Evolutionary conservation across 768 basidiomycete species (phyloP).

Genomic region (Pisolithus orientalis): DNA sequence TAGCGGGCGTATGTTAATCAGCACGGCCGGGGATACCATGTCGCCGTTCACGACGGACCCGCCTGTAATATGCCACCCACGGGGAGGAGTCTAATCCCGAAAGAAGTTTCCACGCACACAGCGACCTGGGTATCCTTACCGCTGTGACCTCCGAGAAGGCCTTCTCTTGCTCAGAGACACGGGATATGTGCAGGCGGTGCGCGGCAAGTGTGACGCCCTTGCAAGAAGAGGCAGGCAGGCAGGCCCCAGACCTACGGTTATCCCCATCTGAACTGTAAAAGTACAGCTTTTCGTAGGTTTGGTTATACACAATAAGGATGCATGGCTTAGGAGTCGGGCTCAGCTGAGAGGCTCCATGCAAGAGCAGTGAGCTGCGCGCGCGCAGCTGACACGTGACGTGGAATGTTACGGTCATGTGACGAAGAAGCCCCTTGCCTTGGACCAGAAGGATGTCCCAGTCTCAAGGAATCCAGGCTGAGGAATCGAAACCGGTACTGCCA

Average conservation of each 20-base stretch:
- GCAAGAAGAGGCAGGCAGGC: conserved; percentile 20
- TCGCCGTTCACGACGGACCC: conserved; percentile 33
- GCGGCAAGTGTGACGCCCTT: conserved; percentile 14
- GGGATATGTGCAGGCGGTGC: conserved; percentile 8
- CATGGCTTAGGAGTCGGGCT: conserved; percentile 6
- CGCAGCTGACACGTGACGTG: background rate
- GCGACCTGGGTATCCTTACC: conserved; percentile 17
- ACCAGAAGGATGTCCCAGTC: conserved; percentile 17
- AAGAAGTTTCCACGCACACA: conserved; percentile 41
- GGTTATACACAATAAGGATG: conserved; percentile 31
- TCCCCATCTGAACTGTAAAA: conserved; percentile 11
- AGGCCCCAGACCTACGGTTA: background rate
- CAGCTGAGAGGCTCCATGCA: background rate
- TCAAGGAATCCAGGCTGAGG: conserved; percentile 16
- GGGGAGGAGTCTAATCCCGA: conserved; percentile 38
- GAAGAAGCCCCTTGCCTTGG: background rate
- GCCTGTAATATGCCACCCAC: conserved; percentile 52
- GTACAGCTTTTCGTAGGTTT: conserved; percentile 24
- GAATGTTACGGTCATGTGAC: conserved; percentile 9
- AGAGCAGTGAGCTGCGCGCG: background rate
- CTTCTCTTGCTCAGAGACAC: background rate
- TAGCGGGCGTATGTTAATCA: conserved; percentile 18
- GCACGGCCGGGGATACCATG: background rate
- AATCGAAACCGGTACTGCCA: conserved; percentile 17
- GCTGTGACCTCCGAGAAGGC: conserved; percentile 1